phyloP scores from a whole-genome alignment of 1,284 basidiomycete genomes.

The Ustilago trichophora region DNA sequence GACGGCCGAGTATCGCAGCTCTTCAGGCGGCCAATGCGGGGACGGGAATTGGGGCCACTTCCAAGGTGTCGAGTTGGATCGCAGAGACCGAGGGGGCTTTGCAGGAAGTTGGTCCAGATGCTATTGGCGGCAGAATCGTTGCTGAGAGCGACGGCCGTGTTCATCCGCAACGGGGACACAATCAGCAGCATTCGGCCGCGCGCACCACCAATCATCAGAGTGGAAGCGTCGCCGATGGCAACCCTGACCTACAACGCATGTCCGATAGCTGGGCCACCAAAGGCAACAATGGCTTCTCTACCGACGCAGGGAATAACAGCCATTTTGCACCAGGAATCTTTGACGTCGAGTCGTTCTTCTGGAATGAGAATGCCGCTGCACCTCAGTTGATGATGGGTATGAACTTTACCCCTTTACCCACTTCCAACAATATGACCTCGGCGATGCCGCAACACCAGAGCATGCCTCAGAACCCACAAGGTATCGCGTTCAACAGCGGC shows the following conservation, averaged over 20 bases:
- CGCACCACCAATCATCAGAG: too few species aligned
- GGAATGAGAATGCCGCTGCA: slow-evolving; percentile 51
- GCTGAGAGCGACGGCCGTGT: too few species aligned
- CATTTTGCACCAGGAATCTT: slow-evolving; percentile 47
- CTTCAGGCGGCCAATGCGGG: slow-evolving; percentile 20
- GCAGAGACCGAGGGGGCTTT: slow-evolving; percentile 38
- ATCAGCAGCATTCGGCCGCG: too few species aligned
- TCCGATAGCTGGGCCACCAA: too few species aligned
- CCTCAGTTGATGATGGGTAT: slow-evolving; percentile 17
- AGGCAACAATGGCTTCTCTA: too few species aligned
- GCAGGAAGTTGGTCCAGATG: neutral
- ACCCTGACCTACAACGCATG: too few species aligned
- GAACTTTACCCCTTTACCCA: too few species aligned
- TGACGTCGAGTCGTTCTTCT: slow-evolving; percentile 56
- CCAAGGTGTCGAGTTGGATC: slow-evolving; percentile 41
- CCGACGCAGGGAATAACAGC: neutral
- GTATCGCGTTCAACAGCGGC: neutral
- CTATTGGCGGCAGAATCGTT: too few species aligned
- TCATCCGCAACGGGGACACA: too few species aligned
- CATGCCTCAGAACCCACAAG: slow-evolving; percentile 2
- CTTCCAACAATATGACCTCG: too few species aligned
- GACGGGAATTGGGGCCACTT: slow-evolving; percentile 6
- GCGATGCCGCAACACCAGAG: neutral
- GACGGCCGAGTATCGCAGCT: slow-evolving; percentile 25
- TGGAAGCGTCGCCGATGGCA: too few species aligned